Evolutionary conservation across 2,329 filamentous ascomycete species (phyloP), one percentile per base, ranked within the genome.

Genomic region (Pyrenochaeta sp.): DNA sequence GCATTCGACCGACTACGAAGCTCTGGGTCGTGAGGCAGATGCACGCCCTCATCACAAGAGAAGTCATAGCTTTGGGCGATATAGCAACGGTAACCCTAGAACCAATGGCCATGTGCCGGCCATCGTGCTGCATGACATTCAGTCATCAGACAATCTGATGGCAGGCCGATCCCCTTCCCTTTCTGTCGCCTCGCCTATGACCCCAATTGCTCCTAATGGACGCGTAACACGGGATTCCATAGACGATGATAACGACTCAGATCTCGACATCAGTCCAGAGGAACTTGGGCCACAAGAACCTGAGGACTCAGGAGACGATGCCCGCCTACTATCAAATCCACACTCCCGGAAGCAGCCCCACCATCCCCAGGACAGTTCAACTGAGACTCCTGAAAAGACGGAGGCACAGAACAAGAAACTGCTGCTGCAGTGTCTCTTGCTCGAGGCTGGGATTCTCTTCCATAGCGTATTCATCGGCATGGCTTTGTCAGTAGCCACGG

Each of bases 381-480:
- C 65, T 34, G 62, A 67, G 15, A 60, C 63, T 9, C 44, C 59
- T 5, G 70, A 75, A 43, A 71, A 72, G 61, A 72, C 72, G 0
- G 75, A 81, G 62, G 82, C 77, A 15, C 82, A 85, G 75, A 75
- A 74, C 40, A 84, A 86, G 69, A 90, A 87, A 67, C 85, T 88
- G 74, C 84, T 90, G 2, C 82, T 91, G 67, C 90, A 93, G 76
- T 91, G 91, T 64, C 85, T 90, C 4, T 83, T 93, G 2, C 84
- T 93, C 5, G 90, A 93, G 75, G 88, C 90, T 55, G 90, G 90
- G 59, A 93, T 93, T 63, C 81, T 93, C 10, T 93, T 93, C 73
- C 90, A 93, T 78, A 91, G 88, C 59, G 85, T 93, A 58, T 91
- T 91, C 73, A 89, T 91, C 55, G 89, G 89, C 56, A 90, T 91